Evolutionary conservation across 2,329 filamentous ascomycete species (phyloP).

Genomic region (Aureobasidium sp.): DNA sequence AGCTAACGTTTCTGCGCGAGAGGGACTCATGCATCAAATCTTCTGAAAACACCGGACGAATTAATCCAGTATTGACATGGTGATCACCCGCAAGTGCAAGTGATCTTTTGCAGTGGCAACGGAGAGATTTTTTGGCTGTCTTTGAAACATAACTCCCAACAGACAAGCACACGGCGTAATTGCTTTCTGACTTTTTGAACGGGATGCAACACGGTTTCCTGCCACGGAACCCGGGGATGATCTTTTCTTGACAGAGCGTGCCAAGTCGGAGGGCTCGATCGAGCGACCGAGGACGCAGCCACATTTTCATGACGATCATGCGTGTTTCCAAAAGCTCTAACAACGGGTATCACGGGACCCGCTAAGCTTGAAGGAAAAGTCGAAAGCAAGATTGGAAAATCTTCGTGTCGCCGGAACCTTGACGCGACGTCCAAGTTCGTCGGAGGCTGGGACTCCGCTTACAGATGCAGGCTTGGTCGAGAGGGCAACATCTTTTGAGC

Average conservation of each 20-base stretch:
- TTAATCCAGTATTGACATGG: background rate
- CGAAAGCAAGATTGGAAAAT: background rate
- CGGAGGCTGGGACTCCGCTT: background rate
- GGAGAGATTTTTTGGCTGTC: background rate
- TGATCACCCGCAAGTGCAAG: background rate
- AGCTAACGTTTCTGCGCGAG: conserved; percentile 10
- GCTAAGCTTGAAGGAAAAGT: background rate
- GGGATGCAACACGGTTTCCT: background rate
- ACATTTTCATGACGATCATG: conserved; percentile 14
- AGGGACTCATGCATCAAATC: conserved; percentile 6
- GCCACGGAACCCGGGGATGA: background rate
- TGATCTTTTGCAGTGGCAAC: background rate
- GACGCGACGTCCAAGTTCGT: background rate
- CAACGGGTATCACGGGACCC: conserved; percentile 17
- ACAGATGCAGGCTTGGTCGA: background rate
- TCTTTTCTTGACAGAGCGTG: background rate
- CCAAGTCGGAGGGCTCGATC: conserved; percentile 8
- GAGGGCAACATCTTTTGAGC: background rate
- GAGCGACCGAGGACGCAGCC: conserved; percentile 6
- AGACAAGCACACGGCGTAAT: background rate
- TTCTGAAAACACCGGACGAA: conserved; percentile 13
- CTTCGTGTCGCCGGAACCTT: conserved; percentile 1
- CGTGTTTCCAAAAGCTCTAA: conserved; percentile 1
- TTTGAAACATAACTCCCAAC: background rate
- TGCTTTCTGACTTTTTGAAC: background rate